A percentile compares a stretch with the other conserved stretches of the same genome.
Conservation (phyloP, 2,329 filamentous ascomycete genomes). For the Decorospora gaudefroyi region DNA sequence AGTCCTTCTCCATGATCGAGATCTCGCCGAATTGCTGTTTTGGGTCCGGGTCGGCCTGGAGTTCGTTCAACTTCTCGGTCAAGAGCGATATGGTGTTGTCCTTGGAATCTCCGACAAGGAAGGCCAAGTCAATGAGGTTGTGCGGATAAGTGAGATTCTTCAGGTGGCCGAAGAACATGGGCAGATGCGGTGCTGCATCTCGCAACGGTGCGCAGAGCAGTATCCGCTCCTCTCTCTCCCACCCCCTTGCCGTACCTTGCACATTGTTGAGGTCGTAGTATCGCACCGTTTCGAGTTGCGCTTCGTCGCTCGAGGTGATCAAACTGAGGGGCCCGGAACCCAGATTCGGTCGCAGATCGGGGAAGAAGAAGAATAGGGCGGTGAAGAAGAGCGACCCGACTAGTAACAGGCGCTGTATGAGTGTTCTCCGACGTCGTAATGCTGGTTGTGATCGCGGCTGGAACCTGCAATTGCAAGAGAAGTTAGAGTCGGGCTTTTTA, state of each 20-base stretch:
- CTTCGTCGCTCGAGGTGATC: slow-evolving; percentile 67
- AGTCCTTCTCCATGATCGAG: slow-evolving; percentile 97
- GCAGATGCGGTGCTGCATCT: slow-evolving; percentile 87
- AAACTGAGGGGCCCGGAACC: slow-evolving; percentile 70
- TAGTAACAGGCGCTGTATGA: slow-evolving; percentile 69
- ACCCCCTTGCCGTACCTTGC: slow-evolving; percentile 86
- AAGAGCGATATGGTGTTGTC: slow-evolving; percentile 82
- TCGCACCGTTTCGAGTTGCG: slow-evolving; percentile 89
- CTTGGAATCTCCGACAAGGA: slow-evolving; percentile 96
- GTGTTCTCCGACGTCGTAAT: slow-evolving; percentile 71
- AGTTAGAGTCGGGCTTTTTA: slow-evolving; percentile 38
- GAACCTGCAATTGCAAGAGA: slow-evolving; percentile 63
- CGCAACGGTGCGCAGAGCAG: slow-evolving; percentile 91
- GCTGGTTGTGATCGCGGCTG: slow-evolving; percentile 79
- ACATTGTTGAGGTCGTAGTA: slow-evolving; percentile 96
- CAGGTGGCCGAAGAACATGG: slow-evolving; percentile 98
- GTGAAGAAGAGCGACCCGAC: slow-evolving; percentile 61
- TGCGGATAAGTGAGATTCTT: slow-evolving; percentile 97
- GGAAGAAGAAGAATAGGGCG: slow-evolving; percentile 71
- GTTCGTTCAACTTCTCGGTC: slow-evolving; percentile 71
- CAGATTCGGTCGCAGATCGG: slow-evolving; percentile 69
- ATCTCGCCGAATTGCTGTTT: slow-evolving; percentile 91
- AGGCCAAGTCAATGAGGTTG: slow-evolving; percentile 92
- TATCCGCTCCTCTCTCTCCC: slow-evolving; percentile 95
- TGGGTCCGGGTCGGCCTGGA: slow-evolving; percentile 79